Base-by-base conservation (phyloP, 164 flowering plant species). In the Berberis thunbergii region DNA sequence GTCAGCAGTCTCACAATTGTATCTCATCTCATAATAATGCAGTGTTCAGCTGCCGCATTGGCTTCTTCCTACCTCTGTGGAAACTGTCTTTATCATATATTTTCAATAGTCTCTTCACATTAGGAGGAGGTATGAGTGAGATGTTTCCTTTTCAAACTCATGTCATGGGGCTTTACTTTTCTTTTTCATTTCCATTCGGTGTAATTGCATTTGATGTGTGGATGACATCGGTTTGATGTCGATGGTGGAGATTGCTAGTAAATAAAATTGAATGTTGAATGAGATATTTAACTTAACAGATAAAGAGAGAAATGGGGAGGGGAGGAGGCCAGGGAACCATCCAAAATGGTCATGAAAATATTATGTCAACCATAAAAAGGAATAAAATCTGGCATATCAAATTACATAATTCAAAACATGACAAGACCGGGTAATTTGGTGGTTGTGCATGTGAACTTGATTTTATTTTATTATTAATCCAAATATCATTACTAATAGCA, bases 51-150 rank as follows among this genome's bases (percentile, higher is more conserved):
- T 61, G 65, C 68, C 56, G 53, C 43, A 12, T 58, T 67, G 63
- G 60, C 57, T 58, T 44, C 54, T 54, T 59, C 45, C 54, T 4
- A 10, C 43, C 0, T 57, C 45, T 57, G 2, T 41, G 9, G 42
- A 12, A 12, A 49, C 56, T n/a, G 84, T 80, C 81, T 38, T 72
- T 67, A 54, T 78, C 81, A 54, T 40, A 58, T 81, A 72, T 77
- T 84, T 81, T 74, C 70, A 38, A 69, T 52, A 59, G 62, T 61
- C 62, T 70, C 71, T 59, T 69, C 81, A 60, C 74, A 74, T 74
- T 74, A 78, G 83, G 79, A 80, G 85, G 80, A 80, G 85, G 80
- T 73, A 59, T 73, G 81, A 79, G 55, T 8, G 67, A 26, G 77
- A 76, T 77, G 40, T 67, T 72, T 73, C 68, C 75, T 67, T 59